These are phyloP conservation scores for Wickerhamiella dianesei DNA, from an alignment of 805 yeast species.

Conservation along the genomic window DNA sequence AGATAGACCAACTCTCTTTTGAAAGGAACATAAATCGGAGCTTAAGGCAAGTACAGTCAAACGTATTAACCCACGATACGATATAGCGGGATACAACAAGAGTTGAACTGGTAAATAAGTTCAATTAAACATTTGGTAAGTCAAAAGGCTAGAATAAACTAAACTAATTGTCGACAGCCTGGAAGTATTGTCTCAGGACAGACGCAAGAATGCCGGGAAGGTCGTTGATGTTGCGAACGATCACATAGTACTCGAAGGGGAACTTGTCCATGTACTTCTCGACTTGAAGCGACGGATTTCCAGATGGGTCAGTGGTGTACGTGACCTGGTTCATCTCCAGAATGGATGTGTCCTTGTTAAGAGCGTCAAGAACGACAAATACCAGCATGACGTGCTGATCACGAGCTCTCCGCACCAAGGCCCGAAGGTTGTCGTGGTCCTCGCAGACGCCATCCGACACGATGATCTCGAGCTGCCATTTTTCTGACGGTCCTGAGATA, in stretches of 20 bases:
- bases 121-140: no score
- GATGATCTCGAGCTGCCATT: conserved; percentile 89
- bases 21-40: no score
- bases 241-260: conserved; percentile 95
- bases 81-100: no score
- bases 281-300: conserved; percentile 61
- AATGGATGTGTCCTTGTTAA: conserved; percentile 55
- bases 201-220: conserved; percentile 82
- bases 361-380: conserved; percentile 86
- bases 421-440: conserved; percentile 70
- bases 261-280: conserved; percentile 78
- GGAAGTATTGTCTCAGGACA: conserved; percentile 83
- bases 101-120: no score
- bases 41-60: no score
- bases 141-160: no score
- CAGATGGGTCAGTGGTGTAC: conserved; percentile 50
- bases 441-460: conserved; percentile 96
- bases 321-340: conserved; percentile 89
- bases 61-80: no score
- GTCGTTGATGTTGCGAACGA: conserved; percentile 77
- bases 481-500: conserved; percentile 31
- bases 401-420: conserved; percentile 80
- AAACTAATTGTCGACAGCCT: conserved; percentile 10
- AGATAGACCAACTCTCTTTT: no score
- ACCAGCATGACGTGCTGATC: conserved; percentile 90